Conservation (phyloP, 2,329 filamentous ascomycete species). For the Bipolaris bicolor region DNA sequence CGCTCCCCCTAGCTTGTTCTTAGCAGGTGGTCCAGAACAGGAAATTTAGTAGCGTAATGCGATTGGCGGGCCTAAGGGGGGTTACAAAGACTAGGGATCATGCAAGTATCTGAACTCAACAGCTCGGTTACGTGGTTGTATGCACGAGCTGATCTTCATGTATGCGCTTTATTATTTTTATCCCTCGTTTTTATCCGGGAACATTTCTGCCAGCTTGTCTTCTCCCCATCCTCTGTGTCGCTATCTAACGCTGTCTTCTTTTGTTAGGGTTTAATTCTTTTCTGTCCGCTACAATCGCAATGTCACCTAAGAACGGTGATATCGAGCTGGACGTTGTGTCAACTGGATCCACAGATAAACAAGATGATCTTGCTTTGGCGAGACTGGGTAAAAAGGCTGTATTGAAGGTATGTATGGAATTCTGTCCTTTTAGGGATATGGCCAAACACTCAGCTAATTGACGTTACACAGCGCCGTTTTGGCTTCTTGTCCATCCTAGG, state of each 20-base stretch:
- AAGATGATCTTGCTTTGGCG: slow-evolving; percentile 29
- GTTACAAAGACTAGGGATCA: neutral
- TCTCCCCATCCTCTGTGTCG: neutral
- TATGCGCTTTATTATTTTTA: slow-evolving; percentile 5
- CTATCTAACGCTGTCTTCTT: neutral
- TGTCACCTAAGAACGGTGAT: slow-evolving; percentile 17
- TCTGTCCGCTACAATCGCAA: slow-evolving; percentile 16
- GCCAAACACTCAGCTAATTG: neutral
- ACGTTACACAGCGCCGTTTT: slow-evolving; percentile 31
- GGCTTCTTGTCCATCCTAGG: slow-evolving; percentile 36
- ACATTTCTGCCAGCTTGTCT: neutral
- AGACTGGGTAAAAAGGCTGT: slow-evolving; percentile 34
- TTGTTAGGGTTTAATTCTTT: neutral
- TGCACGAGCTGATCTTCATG: slow-evolving; percentile 5
- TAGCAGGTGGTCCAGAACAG: slow-evolving; percentile 20
- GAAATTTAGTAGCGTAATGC: slow-evolving; percentile 5
- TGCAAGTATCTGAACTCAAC: slow-evolving; percentile 4
- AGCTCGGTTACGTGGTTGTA: slow-evolving; percentile 8
- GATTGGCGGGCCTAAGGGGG: slow-evolving; percentile 9
- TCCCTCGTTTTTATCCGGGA: slow-evolving; percentile 2
- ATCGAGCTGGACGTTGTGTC: slow-evolving; percentile 19
- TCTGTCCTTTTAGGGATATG: neutral
- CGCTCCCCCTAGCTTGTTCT: slow-evolving; percentile 12
- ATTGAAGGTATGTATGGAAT: slow-evolving; percentile 22
- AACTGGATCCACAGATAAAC: slow-evolving; percentile 14